A percentile compares a stretch with the other conserved stretches of the same genome.
Evolutionary conservation across 306 rosid genomes (phyloP).

Genomic region (Acmispon strigosus): DNA sequence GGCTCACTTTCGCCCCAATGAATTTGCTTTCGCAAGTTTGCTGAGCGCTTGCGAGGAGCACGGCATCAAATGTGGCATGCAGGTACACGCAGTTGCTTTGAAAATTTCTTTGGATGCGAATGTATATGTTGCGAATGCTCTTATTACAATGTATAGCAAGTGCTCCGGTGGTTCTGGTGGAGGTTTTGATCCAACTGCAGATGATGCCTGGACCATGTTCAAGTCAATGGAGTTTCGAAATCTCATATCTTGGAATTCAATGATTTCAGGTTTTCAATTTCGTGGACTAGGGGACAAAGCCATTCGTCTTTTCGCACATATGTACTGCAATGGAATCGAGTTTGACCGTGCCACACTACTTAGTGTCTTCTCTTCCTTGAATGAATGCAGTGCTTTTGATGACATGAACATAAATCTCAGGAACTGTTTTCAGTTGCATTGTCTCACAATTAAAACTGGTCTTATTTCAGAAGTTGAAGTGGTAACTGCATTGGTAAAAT

Average conservation of each 20-base stretch:
- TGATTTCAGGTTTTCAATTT: constrained; percentile 71
- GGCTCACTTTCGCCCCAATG: constrained; percentile 49
- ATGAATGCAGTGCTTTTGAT: constrained; percentile 23
- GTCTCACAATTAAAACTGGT: constrained; percentile 58
- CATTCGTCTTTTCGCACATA: constrained; percentile 43
- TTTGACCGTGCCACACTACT: constrained; percentile 67
- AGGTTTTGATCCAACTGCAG: constrained; percentile 21
- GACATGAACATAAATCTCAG: constrained; percentile 17
- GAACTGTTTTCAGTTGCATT: constrained; percentile 60
- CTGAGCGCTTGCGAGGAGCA: constrained; percentile 41
- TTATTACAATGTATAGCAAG: constrained; percentile 75
- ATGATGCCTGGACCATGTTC: constrained; percentile 65
- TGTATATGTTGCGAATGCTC: constrained; percentile 69
- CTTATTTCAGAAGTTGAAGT: constrained; percentile 57
- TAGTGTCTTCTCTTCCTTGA: constrained; percentile 51
- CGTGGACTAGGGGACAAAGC: constrained; percentile 57
- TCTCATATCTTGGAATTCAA: constrained; percentile 80
- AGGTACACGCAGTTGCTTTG: constrained; percentile 71
- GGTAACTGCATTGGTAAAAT: constrained; percentile 55
- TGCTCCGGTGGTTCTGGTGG: constrained; percentile 23
- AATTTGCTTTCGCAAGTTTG: constrained; percentile 74
- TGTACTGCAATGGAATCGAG: constrained; percentile 51
- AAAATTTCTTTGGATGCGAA: constrained; percentile 62
- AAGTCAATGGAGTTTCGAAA: constrained; percentile 47
- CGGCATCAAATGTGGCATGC: constrained; percentile 44